Evolutionary conservation across 2,329 filamentous ascomycete species (phyloP), one percentile per base, ranked within the genome.

Genomic region (Aaosphaeria pasadenensis): DNA sequence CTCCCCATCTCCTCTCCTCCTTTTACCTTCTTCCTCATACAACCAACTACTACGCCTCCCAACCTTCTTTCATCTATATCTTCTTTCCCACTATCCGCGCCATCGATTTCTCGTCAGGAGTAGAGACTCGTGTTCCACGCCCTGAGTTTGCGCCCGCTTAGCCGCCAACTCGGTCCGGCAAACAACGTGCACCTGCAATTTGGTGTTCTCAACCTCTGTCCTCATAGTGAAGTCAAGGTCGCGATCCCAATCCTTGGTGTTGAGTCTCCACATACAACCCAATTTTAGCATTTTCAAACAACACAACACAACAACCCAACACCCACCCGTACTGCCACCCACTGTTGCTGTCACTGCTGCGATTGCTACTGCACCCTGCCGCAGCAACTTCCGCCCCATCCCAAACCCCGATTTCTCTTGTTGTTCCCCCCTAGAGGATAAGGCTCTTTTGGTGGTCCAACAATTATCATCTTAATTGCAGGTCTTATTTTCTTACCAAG

Each of bases 171-270:
- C 58, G 51, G n/a, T 56, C 53, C 48, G 51, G 49, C 51, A 51
- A 46, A 41, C 43, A 50, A 49, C 56, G 54, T 63, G 55, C 59
- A 61, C 55, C 24, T 54, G 60, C 49, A 52, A 49, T 67, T 68
- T 66, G 49, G 59, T 65, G 63, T 66, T 68, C 58, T 60, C 57
- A 55, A 57, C 60, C 39, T 48, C 56, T 50, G 48, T 58, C 53
- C 9, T 43, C 9, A 63, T 59, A 48, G 53, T 58, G 49, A 45
- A 53, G 56, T 53, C 54, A 58, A 45, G 51, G 57, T 54, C 55
- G 50, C 52, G 42, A 49, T 49, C 62, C 40, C 9, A 45, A 45
- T 11, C 9, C 57, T 57, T 67, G 66, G 64, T 67, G 66, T 67
- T 67, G 63, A 63, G 57, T 58, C 52, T 54, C 53, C 55, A 40